Evolutionary conservation across 306 rosid species (phyloP), one percentile per base, ranked within the genome.

Genomic region (Begonia loranthoides): DNA sequence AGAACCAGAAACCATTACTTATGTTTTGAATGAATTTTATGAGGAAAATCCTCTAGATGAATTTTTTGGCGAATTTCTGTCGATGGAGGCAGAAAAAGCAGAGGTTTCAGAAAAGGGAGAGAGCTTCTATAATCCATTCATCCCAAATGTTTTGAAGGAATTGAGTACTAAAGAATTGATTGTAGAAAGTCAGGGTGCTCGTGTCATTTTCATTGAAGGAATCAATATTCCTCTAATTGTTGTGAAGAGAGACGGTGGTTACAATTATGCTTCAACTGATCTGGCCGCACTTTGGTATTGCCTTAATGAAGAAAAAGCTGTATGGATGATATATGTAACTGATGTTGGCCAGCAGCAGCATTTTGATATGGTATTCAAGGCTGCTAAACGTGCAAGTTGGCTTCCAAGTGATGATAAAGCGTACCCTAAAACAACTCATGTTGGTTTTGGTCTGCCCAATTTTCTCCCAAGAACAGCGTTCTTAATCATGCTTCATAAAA

Each of bases 341-440:
- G 96, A 92, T 78, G 77, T 92, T 57, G 96, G 99, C 40, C 99
- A 92, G 71, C 88, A 80, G 58, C 99, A 86, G 69, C 99, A 92
- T 70, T 83, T 92, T 59, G 82, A 76, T 65, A 86, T 92, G 99
- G 69, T 92, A 49, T 92, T 80, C 65, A 81, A 84, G 99, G 96
- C 99, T 41, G 79, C 69, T 19, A 86, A 76, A 67, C 84, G 83
- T 59, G 94, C 94, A 4, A 94, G 85, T 57, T 92, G 99, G 99
- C 74, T 90, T 16, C 94, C 93, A 56, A 68, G 51, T 41, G 79
- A 76, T 60, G 79, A 67, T 41, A 64, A 52, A 21, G 49, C 36
- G 1, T 73, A 65, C 52, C 99, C 99, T 60, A 86, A 80, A 71
- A 66, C 78, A 62, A 78, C 73, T 59, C 94, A 86, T 76, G 88